Evolutionary conservation across 305 asterid genomes (phyloP).

Genomic region (Fraxinus latifolia): DNA sequence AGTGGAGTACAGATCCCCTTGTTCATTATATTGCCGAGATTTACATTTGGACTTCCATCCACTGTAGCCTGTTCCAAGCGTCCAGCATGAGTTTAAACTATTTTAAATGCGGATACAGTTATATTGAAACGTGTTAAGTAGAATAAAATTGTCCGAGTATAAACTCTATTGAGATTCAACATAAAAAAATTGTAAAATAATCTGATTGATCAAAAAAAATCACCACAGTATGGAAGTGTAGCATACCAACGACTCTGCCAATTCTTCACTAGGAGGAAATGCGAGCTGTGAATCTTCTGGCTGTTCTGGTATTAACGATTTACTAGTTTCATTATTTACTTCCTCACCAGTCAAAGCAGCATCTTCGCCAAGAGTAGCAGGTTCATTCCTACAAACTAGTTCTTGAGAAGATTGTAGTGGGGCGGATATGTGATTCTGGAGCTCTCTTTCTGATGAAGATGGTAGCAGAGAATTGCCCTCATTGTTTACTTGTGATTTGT

Average conservation of each 20-base stretch:
- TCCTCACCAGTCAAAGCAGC: slow-evolving; percentile 28
- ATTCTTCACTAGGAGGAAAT: slow-evolving; percentile 27
- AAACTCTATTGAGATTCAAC: not conserved
- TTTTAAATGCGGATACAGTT: not conserved
- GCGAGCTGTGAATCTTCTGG: slow-evolving; percentile 22
- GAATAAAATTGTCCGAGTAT: not conserved
- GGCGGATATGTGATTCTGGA: slow-evolving; percentile 6
- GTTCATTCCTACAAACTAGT: slow-evolving; percentile 17
- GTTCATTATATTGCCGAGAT: slow-evolving; percentile 21
- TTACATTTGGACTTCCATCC: slow-evolving; percentile 26
- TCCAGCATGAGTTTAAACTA: slow-evolving; percentile 10
- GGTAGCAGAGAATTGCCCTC: slow-evolving; percentile 20
- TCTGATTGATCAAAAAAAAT: not conserved
- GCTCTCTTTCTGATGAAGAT: slow-evolving; percentile 24
- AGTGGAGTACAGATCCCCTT: slow-evolving; percentile 21
- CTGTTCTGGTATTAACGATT: slow-evolving; percentile 26
- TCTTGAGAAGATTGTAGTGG: slow-evolving; percentile 29
- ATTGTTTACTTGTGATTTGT: slow-evolving; percentile 19
- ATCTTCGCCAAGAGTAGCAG: slow-evolving; percentile 25
- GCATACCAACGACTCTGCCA: slow-evolving; percentile 37
- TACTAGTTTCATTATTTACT: slow-evolving; percentile 28
- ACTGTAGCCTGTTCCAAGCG: slow-evolving; percentile 37
- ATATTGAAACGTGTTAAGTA: not conserved
- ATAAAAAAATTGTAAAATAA: not conserved
- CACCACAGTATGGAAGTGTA: not conserved